phyloP scores from a whole-genome alignment of 805 yeast species.

The Kodamaea laetipori region DNA sequence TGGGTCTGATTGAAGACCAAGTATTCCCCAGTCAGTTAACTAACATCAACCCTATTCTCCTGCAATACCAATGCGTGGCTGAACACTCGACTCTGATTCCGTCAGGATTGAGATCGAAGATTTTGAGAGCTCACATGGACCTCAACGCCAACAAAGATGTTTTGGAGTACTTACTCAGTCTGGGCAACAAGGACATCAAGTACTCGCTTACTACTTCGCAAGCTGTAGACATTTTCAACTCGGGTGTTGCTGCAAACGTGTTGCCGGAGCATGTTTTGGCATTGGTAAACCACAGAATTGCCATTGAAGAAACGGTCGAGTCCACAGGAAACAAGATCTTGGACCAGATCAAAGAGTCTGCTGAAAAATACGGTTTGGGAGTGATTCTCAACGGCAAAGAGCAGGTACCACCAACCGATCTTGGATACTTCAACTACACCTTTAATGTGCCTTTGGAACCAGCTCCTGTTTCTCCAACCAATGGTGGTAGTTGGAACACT shows the following conservation, averaged over 20 bases:
- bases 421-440: constrained; percentile 37
- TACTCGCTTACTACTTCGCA: constrained; percentile 49
- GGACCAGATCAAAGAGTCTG: constrained; percentile 31
- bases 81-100: constrained; percentile 42
- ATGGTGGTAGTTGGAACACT: constrained; percentile 34
- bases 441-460: constrained; percentile 33
- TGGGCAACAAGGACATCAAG: constrained; percentile 26
- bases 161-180: constrained; percentile 30
- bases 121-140: constrained; percentile 41
- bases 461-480: constrained; percentile 40
- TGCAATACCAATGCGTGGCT: constrained; percentile 48
- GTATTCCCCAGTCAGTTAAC: constrained; percentile 41
- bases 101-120: constrained; percentile 33
- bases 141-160: constrained; percentile 38
- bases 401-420: constrained; percentile 23
- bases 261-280: constrained; percentile 50
- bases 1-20: constrained; percentile 39
- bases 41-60: constrained; percentile 46
- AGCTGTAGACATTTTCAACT: constrained; percentile 48
- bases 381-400: constrained; percentile 29
- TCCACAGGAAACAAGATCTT: constrained; percentile 36
- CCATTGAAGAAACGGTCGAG: constrained; percentile 44
- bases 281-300: constrained; percentile 48
- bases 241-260: constrained; percentile 54
- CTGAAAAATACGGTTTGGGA: constrained; percentile 41